Conservation (phyloP, 768 basidiomycete species). For the Termitomyces sp. region DNA sequence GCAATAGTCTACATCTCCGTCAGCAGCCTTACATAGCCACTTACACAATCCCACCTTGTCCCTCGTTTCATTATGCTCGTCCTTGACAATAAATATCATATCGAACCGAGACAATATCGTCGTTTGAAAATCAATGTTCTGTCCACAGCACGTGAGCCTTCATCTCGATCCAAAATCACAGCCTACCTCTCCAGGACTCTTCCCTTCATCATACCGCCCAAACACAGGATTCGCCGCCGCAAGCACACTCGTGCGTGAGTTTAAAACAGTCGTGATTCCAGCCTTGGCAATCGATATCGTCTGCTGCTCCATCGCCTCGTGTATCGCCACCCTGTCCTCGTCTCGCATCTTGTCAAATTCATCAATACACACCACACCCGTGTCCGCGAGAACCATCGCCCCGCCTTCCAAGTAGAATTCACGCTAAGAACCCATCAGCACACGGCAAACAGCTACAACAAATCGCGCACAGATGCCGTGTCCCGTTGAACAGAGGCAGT, state of each 20-base stretch:
- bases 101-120: conserved; percentile 98
- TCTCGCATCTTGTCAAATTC: conserved; percentile 99
- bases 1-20: conserved; percentile 69
- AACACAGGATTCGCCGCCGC: conserved; percentile 98
- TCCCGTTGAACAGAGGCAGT: conserved; percentile 98
- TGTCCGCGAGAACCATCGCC: conserved; percentile 98
- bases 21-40: background rate
- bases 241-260: conserved; percentile 92
- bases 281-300: conserved; percentile 99
- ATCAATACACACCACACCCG: conserved; percentile 98
- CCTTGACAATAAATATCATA: conserved; percentile 99
- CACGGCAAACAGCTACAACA: background rate
- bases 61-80: conserved; percentile 92
- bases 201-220: conserved; percentile 94
- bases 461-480: conserved; percentile 67
- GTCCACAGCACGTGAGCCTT: background rate
- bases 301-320: conserved; percentile 99
- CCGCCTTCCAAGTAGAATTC: conserved; percentile 99
- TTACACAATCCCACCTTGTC: conserved; percentile 57
- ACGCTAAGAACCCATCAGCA: conserved; percentile 44
- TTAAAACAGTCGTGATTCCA: conserved; percentile 95
- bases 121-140: conserved; percentile 97
- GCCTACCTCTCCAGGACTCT: conserved; percentile 86
- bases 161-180: background rate
- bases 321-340: conserved; percentile 97